Base-by-base conservation (phyloP, 2,329 filamentous ascomycete species). In the Alternaria angustiovoidea region DNA sequence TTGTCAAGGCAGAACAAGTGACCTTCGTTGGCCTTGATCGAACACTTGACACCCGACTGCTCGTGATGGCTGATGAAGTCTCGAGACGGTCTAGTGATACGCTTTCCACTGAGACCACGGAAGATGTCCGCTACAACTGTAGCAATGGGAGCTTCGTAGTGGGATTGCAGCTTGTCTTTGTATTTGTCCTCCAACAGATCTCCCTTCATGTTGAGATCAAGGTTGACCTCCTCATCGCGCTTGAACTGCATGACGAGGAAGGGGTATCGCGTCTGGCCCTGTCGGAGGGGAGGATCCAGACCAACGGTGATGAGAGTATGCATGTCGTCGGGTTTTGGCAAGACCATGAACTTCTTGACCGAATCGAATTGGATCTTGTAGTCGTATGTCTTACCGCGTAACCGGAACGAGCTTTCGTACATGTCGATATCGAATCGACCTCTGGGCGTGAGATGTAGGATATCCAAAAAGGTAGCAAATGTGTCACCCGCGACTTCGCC, bases 161-260 rank as follows among this genome's bases (percentile, higher is more conserved):
- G 93, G 48, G 91, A 81, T 70, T 92, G 88, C 51, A 99, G 84
- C 79, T 93, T 96, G 81, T 92, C 93, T 75, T 94, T 91, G 84
- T 98, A 99, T 76, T 93, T 89, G 68, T 87, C 86, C 71, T 94
- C 88, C 65, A 97, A 85, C 70, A 94, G 85, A 61, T 96, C 93
- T 75, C 97, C 93, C 51, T 93, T 93, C 82, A 99, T 93, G 81
- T 99, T 99, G 52, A 99, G 85, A 76, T 98, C 95, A 62, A 99
- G 91, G 42, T 93, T 94, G 32, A 97, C 93, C 81, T 99, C 95
- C 75, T 99, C 95, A 70, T 99, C 95, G 70, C 93, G 90, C 85
- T 98, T 98, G 79, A 97, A 92, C 75, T 99, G 95, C 94, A 99
- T 99, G 54, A 99, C 95, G 66, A 99, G 86, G 83, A 99, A 99